Conservation (phyloP, 129 eudicot genomes). For the Arctium lappa region DNA sequence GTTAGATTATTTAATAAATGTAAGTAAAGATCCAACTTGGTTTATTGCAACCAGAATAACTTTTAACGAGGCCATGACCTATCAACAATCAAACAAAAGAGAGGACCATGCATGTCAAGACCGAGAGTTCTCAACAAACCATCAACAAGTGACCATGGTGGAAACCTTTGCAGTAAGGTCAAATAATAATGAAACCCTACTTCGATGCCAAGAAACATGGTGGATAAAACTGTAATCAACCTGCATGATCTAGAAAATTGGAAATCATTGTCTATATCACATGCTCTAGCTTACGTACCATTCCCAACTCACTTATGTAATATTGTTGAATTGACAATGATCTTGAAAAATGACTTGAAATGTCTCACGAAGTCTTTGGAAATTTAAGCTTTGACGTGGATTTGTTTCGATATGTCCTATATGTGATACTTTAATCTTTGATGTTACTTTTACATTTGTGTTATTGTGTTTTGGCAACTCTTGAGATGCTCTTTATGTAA, state of each 20-base stretch:
- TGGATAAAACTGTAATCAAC: neutral
- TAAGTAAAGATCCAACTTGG: neutral
- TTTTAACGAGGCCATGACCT: neutral
- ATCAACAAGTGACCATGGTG: neutral
- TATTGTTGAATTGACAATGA: neutral
- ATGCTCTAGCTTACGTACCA: neutral
- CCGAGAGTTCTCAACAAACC: neutral
- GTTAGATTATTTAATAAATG: too few species aligned
- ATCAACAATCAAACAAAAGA: neutral
- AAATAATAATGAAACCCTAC: neutral
- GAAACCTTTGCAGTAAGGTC: neutral
- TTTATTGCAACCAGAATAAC: neutral
- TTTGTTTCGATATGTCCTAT: too few species aligned
- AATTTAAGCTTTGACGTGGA: neutral
- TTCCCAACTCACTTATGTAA: neutral
- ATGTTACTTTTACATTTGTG: neutral
- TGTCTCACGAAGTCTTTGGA: neutral
- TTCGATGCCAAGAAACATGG: neutral
- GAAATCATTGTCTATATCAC: neutral
- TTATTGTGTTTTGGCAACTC: neutral
- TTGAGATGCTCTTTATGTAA: neutral
- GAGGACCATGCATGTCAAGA: neutral
- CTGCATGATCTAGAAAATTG: neutral
- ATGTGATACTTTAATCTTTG: neutral
- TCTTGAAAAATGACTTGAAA: neutral